These are phyloP conservation scores for Phytophthora melonis DNA, from an alignment of 352 stramenopile genomes.

Conservation along the genomic window DNA sequence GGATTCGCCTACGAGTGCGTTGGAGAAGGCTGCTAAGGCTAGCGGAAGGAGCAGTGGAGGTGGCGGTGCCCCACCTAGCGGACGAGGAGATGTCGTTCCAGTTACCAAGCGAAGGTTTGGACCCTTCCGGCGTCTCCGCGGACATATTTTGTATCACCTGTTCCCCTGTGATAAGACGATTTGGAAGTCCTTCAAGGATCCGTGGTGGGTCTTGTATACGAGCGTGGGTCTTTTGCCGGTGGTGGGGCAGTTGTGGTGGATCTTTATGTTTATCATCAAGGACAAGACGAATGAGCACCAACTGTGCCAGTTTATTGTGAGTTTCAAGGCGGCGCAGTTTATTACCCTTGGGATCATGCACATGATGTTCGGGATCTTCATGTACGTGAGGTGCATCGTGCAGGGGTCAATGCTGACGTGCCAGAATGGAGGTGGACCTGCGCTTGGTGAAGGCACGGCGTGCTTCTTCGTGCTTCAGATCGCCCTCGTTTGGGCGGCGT, in stretches of 20 bases:
- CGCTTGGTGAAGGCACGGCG: slow-evolving; percentile 70
- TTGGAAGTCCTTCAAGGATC: slow-evolving; percentile 87
- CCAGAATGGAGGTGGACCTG: slow-evolving; percentile 64
- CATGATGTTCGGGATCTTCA: slow-evolving; percentile 66
- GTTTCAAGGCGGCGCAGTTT: slow-evolving; percentile 93
- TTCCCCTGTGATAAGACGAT: slow-evolving; percentile 91
- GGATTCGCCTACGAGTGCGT: slow-evolving; percentile 24
- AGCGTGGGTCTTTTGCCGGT: slow-evolving; percentile 84
- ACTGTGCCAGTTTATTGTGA: slow-evolving; percentile 93
- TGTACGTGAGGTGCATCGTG: slow-evolving; percentile 82
- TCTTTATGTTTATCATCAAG: slow-evolving; percentile 91
- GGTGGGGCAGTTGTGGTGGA: slow-evolving; percentile 91
- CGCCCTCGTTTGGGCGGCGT: slow-evolving; percentile 83
- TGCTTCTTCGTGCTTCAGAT: slow-evolving; percentile 90
- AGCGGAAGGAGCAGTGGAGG: neutral
- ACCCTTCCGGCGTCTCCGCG: slow-evolving; percentile 59
- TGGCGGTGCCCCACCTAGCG: neutral
- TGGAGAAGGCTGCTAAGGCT: slow-evolving; percentile 16
- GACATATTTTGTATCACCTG: slow-evolving; percentile 88
- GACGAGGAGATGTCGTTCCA: slow-evolving; percentile 6
- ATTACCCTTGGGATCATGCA: slow-evolving; percentile 86
- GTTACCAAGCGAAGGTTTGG: slow-evolving; percentile 26
- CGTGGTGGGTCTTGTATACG: slow-evolving; percentile 83
- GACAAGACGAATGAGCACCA: slow-evolving; percentile 94
- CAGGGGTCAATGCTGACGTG: slow-evolving; percentile 67